Conservation (phyloP, 805 yeast species). For the Kuraishia floccosa region DNA sequence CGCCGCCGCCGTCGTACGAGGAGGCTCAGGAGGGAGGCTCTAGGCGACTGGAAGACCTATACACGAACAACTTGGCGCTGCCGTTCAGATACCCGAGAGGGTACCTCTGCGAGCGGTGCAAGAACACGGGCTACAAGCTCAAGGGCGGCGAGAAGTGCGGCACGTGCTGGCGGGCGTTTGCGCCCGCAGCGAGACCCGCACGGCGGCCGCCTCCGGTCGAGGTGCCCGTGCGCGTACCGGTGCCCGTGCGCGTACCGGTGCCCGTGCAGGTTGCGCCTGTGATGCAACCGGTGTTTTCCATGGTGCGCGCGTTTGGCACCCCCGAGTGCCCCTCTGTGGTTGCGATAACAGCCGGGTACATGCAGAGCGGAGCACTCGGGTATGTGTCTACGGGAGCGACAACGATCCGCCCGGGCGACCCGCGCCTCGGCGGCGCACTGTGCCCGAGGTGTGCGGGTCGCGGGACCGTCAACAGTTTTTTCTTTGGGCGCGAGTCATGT, state of each 20-base stretch:
- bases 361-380: constrained; percentile 9
- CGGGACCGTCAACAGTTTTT: constrained; percentile 41
- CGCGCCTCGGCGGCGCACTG: constrained; percentile 57
- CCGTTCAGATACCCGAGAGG: constrained; percentile 62
- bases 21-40: neutral
- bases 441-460: constrained; percentile 68
- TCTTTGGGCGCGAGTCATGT: constrained; percentile 54
- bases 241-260: too few relatives aligned
- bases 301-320: constrained; percentile 6
- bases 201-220: constrained; percentile 8
- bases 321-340: constrained; percentile 6
- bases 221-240: too few relatives aligned
- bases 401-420: constrained; percentile 66
- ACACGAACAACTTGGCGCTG: constrained; percentile 34
- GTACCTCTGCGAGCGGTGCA: constrained; percentile 55
- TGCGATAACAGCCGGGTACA: neutral
- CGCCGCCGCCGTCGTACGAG: neutral
- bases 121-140: constrained; percentile 55
- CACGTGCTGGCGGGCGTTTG: constrained; percentile 59
- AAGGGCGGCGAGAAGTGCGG: constrained; percentile 59
- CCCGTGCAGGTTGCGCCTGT: constrained; percentile 3
- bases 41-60: constrained; percentile 13
- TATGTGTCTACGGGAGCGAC: too few relatives aligned
- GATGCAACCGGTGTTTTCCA: constrained; percentile 4
- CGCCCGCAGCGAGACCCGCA: constrained; percentile 12